Evolutionary conservation across 2,329 filamentous ascomycete species (phyloP), one percentile per base, ranked within the genome.

Genomic region (Didymella lethalis): DNA sequence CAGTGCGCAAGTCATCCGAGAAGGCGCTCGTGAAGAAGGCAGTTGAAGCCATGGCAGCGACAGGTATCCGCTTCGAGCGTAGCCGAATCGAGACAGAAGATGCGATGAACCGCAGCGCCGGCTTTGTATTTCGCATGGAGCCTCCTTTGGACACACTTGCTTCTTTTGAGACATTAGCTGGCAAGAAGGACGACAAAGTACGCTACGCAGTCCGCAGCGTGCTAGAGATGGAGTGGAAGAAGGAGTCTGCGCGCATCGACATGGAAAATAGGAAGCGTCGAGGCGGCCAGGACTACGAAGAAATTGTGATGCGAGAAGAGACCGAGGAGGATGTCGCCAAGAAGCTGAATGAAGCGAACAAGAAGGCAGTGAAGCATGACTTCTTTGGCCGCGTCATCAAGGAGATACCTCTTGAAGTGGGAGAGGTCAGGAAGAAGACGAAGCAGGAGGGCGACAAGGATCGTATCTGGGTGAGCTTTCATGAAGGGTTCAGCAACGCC

Each of bases 151-250:
- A 99, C 76, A 82, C 85, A 8, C 83, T 98, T 0, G 84, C 90
- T 0, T 84, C 85, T 0, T 98, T 91, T 67, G 88, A 91, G 66
- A 92, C 92, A 0, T 85, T 86, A 4, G 79, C 73, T 2, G 72
- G 83, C 4, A 80, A 83, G 36, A 85, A 86, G 2, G 85, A 86
- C 10, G 88, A 87, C 0, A 92, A 91, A 0, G 92, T 92, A 0
- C 87, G 95, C n/a, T 99, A 92, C 72, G 94, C 94, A 1, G 90
- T 99, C 6, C 88, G 95, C 23, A 94, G 97, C 75, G 93, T 97
- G 8, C 84, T 99, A 1, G 93, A 97, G 71, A 92, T 95, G 74
- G 94, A 98, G 75, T 90, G 94, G 68, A 87, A 86, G 60, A 92
- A 90, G 71, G 89, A 92, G 47, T 85, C 89, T 12, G 80, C 85